Conservation (phyloP, 805 yeast genomes). For the Monosporozyma servazzii region DNA sequence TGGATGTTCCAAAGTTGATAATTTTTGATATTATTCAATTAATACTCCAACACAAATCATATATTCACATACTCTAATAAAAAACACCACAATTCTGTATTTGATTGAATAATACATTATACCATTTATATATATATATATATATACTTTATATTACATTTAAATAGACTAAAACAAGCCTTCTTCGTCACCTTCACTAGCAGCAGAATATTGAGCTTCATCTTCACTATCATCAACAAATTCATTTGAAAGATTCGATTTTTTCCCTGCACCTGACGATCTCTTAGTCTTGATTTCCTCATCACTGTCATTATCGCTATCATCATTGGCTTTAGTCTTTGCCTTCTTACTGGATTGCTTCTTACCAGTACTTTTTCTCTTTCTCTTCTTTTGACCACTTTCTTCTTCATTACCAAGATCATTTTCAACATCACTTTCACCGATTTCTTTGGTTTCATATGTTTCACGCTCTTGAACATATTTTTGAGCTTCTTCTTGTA, state of each 20-base stretch:
- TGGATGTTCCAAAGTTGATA: constrained; percentile 29
- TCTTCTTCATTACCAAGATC: constrained; percentile 18
- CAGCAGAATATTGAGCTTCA: constrained; percentile 16
- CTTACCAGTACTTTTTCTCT: constrained; percentile 10
- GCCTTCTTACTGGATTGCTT: neutral
- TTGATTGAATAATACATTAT: neutral
- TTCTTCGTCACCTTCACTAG: constrained; percentile 11
- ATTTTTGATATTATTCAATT: neutral
- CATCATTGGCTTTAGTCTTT: constrained; percentile 7
- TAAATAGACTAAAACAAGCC: constrained; percentile 12
- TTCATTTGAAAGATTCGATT: constrained; percentile 30
- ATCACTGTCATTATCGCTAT: constrained; percentile 12
- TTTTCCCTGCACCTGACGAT: constrained; percentile 21
- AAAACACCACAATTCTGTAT: neutral
- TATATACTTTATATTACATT: neutral
- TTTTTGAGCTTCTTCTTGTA: constrained; percentile 50
- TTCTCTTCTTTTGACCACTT: constrained; percentile 11
- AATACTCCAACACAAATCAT: neutral
- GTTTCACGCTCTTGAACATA: constrained; percentile 47
- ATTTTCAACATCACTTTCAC: constrained; percentile 31
- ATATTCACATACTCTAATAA: neutral
- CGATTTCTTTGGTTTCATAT: constrained; percentile 28
- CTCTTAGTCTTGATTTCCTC: constrained; percentile 16
- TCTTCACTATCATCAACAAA: constrained; percentile 39
- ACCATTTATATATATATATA: neutral